These are phyloP conservation scores for Allium sativum DNA, from an alignment of 106 monocot genomes.

Conservation along the genomic window DNA sequence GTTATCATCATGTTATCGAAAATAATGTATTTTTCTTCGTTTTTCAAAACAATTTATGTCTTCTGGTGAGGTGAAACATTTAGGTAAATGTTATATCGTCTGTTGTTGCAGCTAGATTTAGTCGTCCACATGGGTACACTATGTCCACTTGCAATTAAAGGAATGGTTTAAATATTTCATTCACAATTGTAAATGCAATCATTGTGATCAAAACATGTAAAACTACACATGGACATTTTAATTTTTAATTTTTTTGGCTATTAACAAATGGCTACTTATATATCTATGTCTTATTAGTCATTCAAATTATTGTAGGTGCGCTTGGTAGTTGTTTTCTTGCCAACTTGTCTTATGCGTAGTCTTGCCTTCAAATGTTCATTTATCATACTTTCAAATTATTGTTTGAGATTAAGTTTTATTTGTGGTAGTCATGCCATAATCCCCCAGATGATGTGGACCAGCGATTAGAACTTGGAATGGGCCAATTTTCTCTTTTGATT, in stretches of 20 bases:
- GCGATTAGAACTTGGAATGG: too few relatives aligned
- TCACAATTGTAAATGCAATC: conserved; percentile 4
- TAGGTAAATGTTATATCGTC: background rate
- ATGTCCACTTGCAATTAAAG: background rate
- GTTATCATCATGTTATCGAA: background rate
- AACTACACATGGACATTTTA: background rate
- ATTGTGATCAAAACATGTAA: conserved; percentile 6
- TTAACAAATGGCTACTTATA: background rate
- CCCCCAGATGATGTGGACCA: too few relatives aligned
- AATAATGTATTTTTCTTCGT: too few relatives aligned
- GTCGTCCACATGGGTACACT: background rate
- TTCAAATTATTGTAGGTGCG: background rate
- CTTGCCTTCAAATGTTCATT: too few relatives aligned
- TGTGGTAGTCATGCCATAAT: too few relatives aligned
- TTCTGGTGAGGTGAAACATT: background rate
- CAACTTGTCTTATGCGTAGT: background rate
- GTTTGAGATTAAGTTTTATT: too few relatives aligned
- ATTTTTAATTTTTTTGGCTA: conserved; percentile 3
- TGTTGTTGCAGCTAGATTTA: background rate
- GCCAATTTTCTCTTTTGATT: too few relatives aligned
- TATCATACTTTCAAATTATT: too few relatives aligned
- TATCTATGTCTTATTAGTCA: background rate
- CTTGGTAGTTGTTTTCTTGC: background rate
- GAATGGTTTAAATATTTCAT: background rate
- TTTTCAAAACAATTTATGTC: too few relatives aligned